phyloP scores from a whole-genome alignment of 23 red algal species.

The Gracilaria domingensis region DNA sequence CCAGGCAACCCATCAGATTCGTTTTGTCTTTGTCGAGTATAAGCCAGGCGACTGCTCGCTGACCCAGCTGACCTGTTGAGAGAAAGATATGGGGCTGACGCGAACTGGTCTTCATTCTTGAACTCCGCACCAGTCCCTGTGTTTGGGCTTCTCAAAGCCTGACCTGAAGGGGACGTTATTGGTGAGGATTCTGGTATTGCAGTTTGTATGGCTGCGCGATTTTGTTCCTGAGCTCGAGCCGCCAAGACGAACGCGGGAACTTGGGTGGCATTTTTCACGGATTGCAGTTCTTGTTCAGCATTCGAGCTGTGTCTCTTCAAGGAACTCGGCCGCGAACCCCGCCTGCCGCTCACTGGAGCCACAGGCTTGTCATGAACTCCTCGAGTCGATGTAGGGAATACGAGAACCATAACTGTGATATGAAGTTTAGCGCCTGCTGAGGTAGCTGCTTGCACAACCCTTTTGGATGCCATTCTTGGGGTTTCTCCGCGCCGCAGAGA shows the following conservation, averaged over 20 bases:
- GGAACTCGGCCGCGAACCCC: slow-evolving; percentile 54
- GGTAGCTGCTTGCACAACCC: slow-evolving; percentile 55
- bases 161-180: slow-evolving; percentile 42
- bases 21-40: neutral
- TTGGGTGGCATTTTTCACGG: slow-evolving; percentile 32
- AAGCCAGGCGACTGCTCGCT: neutral
- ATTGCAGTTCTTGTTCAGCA: slow-evolving; percentile 51
- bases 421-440: slow-evolving; percentile 38
- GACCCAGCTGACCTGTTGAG: slow-evolving; percentile 23
- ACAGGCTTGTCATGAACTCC: slow-evolving; percentile 42
- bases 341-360: slow-evolving; percentile 9
- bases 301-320: slow-evolving; percentile 59
- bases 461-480: slow-evolving; percentile 31
- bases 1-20: neutral
- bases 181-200: slow-evolving; percentile 40
- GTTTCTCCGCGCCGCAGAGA: slow-evolving; percentile 43
- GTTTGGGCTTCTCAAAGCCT: slow-evolving; percentile 11
- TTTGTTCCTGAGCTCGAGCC: slow-evolving; percentile 64
- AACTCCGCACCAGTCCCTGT: neutral
- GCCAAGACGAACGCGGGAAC: slow-evolving; percentile 46
- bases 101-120: slow-evolving; percentile 2
- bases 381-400: slow-evolving; percentile 48
- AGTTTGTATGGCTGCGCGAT: slow-evolving; percentile 16
- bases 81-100: slow-evolving; percentile 18
- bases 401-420: slow-evolving; percentile 65